Conservation (phyloP, 2,329 filamentous ascomycete species). For the Cryphonectria nitschkei region DNA sequence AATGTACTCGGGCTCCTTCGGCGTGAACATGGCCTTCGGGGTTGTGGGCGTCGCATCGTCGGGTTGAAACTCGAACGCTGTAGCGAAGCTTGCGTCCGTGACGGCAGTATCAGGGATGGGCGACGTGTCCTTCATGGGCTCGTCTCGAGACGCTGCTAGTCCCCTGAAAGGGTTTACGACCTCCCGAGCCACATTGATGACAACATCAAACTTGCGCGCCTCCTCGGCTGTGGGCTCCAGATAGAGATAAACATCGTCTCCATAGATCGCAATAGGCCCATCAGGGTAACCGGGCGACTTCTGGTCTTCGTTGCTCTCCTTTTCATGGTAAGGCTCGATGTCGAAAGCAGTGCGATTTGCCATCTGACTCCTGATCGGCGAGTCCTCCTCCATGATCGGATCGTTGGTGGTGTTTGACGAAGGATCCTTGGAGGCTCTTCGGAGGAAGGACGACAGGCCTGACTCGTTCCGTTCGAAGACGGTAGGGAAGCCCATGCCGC, state of each 20-base stretch:
- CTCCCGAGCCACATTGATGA: constrained; percentile 84
- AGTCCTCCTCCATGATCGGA: constrained; percentile 58
- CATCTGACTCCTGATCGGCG: constrained; percentile 63
- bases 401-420: constrained; percentile 41
- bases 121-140: constrained; percentile 44
- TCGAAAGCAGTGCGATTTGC: constrained; percentile 63
- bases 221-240: constrained; percentile 79
- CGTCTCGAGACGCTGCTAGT: constrained; percentile 33
- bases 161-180: constrained; percentile 72
- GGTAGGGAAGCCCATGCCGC: constrained; percentile 67
- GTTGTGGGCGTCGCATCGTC: constrained; percentile 57
- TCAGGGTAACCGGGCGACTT: constrained; percentile 83
- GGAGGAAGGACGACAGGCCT: constrained; percentile 60
- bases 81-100: constrained; percentile 61
- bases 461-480: constrained; percentile 63
- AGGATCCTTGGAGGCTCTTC: constrained; percentile 51
- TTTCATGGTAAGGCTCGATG: constrained; percentile 65
- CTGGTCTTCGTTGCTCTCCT: constrained; percentile 75
- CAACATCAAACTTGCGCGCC: constrained; percentile 76
- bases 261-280: constrained; percentile 81
- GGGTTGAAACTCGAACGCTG: constrained; percentile 62
- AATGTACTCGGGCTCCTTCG: constrained; percentile 75
- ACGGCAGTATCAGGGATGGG: constrained; percentile 59
- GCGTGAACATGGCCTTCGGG: constrained; percentile 54
- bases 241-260: constrained; percentile 77